These are phyloP conservation scores for Cytospora schulzeri DNA, from an alignment of 2,329 filamentous ascomycete species.

Conservation along the genomic window DNA sequence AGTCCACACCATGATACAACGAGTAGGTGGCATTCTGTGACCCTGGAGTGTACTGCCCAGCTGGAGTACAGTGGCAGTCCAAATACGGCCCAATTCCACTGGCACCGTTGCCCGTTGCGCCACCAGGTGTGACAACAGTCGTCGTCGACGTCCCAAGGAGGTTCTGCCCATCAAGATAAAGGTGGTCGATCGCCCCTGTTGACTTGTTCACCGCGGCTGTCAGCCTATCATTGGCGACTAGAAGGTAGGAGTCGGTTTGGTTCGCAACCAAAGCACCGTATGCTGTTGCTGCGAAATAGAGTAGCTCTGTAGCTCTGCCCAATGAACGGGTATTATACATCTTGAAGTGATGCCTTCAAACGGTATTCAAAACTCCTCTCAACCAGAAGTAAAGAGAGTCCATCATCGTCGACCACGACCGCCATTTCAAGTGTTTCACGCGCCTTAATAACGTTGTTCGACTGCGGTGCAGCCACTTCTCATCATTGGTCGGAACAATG, in stretches of 20 bases:
- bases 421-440: too few relatives aligned
- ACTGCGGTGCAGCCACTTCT: background rate
- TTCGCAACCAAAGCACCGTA: conserved; percentile 21
- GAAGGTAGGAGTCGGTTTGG: conserved; percentile 26
- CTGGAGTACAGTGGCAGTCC: conserved; percentile 64
- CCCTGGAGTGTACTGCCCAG: conserved; percentile 62
- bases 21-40: conserved; percentile 49
- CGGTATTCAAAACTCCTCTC: background rate
- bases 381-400: background rate
- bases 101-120: conserved; percentile 19
- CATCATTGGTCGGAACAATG: conserved; percentile 11
- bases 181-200: conserved; percentile 17
- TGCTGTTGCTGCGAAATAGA: conserved; percentile 9
- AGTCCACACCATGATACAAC: conserved; percentile 54
- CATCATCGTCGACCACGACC: background rate
- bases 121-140: conserved; percentile 23
- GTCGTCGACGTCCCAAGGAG: conserved; percentile 16
- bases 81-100: conserved; percentile 26
- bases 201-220: conserved; percentile 27
- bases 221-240: conserved; percentile 27
- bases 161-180: conserved; percentile 27
- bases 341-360: background rate
- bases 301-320: background rate
- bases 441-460: too few relatives aligned
- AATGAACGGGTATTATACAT: conserved; percentile 11